Evolutionary conservation across 495 filamentous ascomycete species (phyloP), one percentile per base, ranked within the genome.

Genomic region (Penicillium maclennaniae): DNA sequence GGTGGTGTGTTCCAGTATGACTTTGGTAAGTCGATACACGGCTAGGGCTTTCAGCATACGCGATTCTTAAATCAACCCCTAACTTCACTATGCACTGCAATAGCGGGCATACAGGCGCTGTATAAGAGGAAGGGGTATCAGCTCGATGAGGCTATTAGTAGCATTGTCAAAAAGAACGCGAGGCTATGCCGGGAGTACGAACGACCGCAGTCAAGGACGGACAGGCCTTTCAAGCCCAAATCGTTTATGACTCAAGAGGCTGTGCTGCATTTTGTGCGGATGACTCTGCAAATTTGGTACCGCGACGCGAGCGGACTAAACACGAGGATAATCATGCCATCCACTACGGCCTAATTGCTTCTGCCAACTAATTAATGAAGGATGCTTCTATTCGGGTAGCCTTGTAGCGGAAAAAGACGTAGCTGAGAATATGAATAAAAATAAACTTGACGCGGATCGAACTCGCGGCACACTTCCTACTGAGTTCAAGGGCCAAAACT

Each of bases 341-440:
- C 9, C 27, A 31, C 27, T 31, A 31, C 9, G 27, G 27, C 27
- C 72, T 28, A 56, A 57, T 42, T 7, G 43, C 47, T 10, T 78
- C 76, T 45, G 27, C 27, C 1, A 31, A 31, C 38, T 31, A 14
- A 44, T 47, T 67, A 12, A 43, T 65, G 12, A 59, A 53, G 38
- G 49, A 62, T 42, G 59, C 50, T 0, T 34, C n/a, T 16, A 36
- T 17, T 6, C 27, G 45, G 21, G 37, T n/a, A 17, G 14, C 21
- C 43, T 45, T n/a, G 23, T 10, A 5, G 4, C 16, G n/a, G 25
- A 14, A 45, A 27, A 17, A n/a, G 43, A 16, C 43, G 43, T 41
- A n/a, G n/a, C n/a, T n/a, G n/a, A n/a, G n/a, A n/a, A n/a, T n/a
- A n/a, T n/a, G n/a, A n/a, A n/a, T n/a, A n/a, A n/a, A n/a, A n/a